A percentile compares a stretch with the other conserved stretches of the same genome.
These are phyloP conservation scores for Hypholoma fasciculare DNA, from an alignment of 768 basidiomycete species.

Conservation along the genomic window DNA sequence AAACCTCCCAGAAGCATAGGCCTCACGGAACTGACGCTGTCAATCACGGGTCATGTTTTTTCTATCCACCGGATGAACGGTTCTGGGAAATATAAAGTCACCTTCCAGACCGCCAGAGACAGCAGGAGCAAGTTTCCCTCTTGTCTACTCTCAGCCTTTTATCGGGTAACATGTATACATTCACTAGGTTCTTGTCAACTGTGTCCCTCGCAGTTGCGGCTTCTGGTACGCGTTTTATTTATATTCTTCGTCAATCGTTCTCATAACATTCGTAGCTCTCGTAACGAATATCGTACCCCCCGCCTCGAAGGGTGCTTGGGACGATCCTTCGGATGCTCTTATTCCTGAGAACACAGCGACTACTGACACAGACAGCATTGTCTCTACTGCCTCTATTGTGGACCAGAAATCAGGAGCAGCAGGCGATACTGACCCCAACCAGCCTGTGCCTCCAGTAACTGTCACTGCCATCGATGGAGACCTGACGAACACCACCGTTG, in stretches of 20 bases:
- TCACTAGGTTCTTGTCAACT: constrained; percentile 6
- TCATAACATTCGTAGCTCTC: neutral
- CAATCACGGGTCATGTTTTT: constrained; percentile 18
- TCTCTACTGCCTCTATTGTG: constrained; percentile 31
- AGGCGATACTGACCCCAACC: constrained; percentile 27
- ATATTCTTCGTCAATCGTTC: neutral
- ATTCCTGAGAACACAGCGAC: constrained; percentile 30
- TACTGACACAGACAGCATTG: constrained; percentile 14
- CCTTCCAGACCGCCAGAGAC: constrained; percentile 5
- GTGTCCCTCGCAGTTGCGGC: constrained; percentile 4
- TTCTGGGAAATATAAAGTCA: constrained; percentile 13
- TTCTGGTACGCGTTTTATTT: neutral
- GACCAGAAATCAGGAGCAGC: constrained; percentile 39
- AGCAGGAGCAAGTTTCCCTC: constrained; percentile 16
- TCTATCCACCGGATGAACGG: constrained; percentile 10
- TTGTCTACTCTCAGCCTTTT: constrained; percentile 4
- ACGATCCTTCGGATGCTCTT: constrained; percentile 20
- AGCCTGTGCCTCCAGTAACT: constrained; percentile 33
- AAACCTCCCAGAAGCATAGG: constrained; percentile 14
- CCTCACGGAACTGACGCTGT: constrained; percentile 19
- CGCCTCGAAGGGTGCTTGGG: constrained; percentile 23
- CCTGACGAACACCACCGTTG: constrained; percentile 23
- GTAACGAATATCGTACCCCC: constrained; percentile 19
- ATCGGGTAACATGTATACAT: constrained; percentile 9
- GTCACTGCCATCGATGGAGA: constrained; percentile 48